Evolutionary conservation across 75 land plant genomes (phyloP).

Genomic region (Cupressus sempervirens): DNA sequence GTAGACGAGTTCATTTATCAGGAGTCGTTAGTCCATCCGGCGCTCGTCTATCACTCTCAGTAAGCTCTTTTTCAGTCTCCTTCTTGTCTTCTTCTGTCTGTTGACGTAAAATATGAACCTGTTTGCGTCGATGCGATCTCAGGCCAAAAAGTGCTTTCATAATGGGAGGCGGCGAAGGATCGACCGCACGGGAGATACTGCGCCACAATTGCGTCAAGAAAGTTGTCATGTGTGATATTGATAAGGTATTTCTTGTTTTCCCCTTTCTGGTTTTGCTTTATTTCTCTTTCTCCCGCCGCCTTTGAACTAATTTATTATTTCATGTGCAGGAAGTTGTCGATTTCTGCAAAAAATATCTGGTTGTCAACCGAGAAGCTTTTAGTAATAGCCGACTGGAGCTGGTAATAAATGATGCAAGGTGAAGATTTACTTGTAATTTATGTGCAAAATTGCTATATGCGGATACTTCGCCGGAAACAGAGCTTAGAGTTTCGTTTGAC

Average conservation of each 20-base stretch:
- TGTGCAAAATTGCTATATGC: neutral
- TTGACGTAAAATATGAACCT: neutral
- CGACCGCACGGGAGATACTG: slow-evolving; percentile 84
- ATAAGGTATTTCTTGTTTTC: slow-evolving; percentile 43
- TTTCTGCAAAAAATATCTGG: slow-evolving; percentile 64
- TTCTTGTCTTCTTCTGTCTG: neutral
- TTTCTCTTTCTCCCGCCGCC: neutral
- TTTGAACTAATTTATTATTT: neutral
- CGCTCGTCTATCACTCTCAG: slow-evolving; percentile 73
- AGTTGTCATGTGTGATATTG: slow-evolving; percentile 98
- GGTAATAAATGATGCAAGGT: slow-evolving; percentile 95
- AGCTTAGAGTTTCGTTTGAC: neutral
- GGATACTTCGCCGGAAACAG: neutral
- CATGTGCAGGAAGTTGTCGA: slow-evolving; percentile 88
- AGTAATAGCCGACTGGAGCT: slow-evolving; percentile 62
- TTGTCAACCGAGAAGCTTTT: slow-evolving; percentile 69
- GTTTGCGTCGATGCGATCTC: slow-evolving; percentile 8
- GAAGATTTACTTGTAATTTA: neutral
- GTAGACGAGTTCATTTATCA: slow-evolving; percentile 94
- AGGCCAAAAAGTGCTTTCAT: slow-evolving; percentile 88
- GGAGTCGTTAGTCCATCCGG: slow-evolving; percentile 87
- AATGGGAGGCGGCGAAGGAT: slow-evolving; percentile 99
- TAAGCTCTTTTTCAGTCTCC: slow-evolving; percentile 15
- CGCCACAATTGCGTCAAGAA: slow-evolving; percentile 70
- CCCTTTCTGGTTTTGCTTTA: neutral